These are phyloP conservation scores for Daedaleopsis sinensis DNA, from an alignment of 768 basidiomycete species.

Conservation along the genomic window DNA sequence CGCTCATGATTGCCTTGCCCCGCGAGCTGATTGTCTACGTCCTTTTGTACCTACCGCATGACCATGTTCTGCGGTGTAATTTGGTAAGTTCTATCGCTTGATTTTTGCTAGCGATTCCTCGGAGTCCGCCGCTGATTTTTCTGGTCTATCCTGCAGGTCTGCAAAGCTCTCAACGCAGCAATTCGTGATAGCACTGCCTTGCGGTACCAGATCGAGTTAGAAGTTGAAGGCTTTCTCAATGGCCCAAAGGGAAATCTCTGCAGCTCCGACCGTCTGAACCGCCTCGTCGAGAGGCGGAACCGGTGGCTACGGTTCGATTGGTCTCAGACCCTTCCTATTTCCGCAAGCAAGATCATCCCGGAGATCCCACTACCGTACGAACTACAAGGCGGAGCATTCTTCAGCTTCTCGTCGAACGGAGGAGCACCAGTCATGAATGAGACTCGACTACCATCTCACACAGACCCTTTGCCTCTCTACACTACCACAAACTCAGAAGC, in stretches of 20 bases:
- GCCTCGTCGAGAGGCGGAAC: conserved; percentile 36
- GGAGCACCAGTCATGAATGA: conserved; percentile 26
- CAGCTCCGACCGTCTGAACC: conserved; percentile 35
- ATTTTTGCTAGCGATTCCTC: not conserved
- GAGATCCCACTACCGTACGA: conserved; percentile 56
- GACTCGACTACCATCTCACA: conserved; percentile 28
- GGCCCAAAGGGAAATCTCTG: conserved; percentile 14
- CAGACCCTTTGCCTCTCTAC: conserved; percentile 16
- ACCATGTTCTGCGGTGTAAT: conserved; percentile 14
- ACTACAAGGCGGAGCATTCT: conserved; percentile 60
- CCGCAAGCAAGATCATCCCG: conserved; percentile 33
- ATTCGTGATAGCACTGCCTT: conserved; percentile 26
- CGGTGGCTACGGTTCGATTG: conserved; percentile 41
- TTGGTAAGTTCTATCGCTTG: conserved; percentile 8
- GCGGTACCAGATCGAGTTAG: conserved; percentile 35
- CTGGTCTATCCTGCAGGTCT: conserved; percentile 25
- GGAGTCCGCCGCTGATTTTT: not conserved
- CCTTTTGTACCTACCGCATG: conserved; percentile 16
- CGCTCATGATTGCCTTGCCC: conserved; percentile 19
- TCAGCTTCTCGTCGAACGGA: conserved; percentile 33
- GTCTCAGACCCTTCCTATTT: conserved; percentile 15
- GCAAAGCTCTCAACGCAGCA: conserved; percentile 22
- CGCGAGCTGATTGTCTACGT: conserved; percentile 21
- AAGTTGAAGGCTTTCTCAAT: conserved; percentile 29
- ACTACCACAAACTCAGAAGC: conserved; percentile 41